These are phyloP conservation scores for Geum urbanum DNA, from an alignment of 306 rosid species.

Conservation along the genomic window DNA sequence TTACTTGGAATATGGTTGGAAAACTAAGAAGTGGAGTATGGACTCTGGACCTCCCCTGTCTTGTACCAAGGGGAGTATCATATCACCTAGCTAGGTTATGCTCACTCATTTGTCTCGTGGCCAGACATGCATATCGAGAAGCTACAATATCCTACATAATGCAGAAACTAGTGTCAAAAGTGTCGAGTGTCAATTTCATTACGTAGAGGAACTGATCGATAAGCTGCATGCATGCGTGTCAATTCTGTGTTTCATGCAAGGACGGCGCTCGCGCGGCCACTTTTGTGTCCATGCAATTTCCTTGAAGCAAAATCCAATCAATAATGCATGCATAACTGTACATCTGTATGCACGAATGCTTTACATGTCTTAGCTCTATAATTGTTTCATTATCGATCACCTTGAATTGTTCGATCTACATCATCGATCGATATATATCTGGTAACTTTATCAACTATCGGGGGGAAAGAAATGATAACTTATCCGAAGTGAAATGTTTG, in stretches of 20 bases:
- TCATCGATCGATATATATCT: too few species aligned
- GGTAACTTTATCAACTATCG: too few species aligned
- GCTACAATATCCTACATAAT: too few species aligned
- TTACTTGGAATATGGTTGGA: background rate
- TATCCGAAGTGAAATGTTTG: too few species aligned
- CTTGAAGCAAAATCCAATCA: background rate
- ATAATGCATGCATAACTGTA: constrained; percentile 1
- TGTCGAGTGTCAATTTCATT: background rate
- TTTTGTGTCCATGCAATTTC: background rate
- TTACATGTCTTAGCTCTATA: too few species aligned
- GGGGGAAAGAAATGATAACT: too few species aligned
- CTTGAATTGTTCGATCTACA: too few species aligned
- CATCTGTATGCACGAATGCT: background rate
- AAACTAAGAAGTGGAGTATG: background rate
- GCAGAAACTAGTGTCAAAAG: too few species aligned
- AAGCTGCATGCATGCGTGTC: background rate
- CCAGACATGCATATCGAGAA: background rate
- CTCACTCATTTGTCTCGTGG: background rate
- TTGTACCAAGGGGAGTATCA: background rate
- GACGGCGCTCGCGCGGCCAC: background rate
- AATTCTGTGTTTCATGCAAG: background rate
- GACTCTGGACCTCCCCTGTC: background rate
- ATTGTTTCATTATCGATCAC: too few species aligned
- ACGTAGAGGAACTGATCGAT: background rate
- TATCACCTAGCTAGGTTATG: background rate